Evolutionary conservation across 225 moss, liverwort and hornwort species (phyloP), one percentile per base, ranked within the genome.

Genomic region (Takakia lepidozioides): DNA sequence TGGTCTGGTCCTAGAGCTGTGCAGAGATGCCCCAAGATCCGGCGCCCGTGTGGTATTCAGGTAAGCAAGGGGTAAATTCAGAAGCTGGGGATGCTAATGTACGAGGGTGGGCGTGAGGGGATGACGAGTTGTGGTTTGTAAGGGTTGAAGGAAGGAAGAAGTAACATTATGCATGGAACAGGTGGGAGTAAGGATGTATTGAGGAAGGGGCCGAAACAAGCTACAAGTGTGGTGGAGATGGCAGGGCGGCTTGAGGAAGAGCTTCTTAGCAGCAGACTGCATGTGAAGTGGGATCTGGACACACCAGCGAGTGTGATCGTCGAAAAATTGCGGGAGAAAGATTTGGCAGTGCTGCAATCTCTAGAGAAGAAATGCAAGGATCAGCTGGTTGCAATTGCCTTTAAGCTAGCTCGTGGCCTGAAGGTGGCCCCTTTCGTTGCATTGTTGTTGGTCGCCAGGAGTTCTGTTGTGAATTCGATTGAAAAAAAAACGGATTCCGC

Each of bases 341-440:
- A 87, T 67, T 73, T 91, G 63, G 69, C 64, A 58, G 70, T 66
- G 32, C 73, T 91, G 49, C 81, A 73, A 65, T 68, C 75, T 43
- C 73, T 84, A 60, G 91, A 91, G 64, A 65, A 56, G 38, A 87
- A 82, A 75, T 91, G 84, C 81, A 91, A 84, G 58, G 87, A 91
- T 47, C 72, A 84, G 45, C 63, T 86, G 55, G 62, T 91, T 37
- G 56, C 84, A 1, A 63, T 91, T 51, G 91, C 91, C 35, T 91
- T 87, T 70, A 91, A 87, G 68, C 71, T 91, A 19, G 86, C 78
- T 9, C 73, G 76, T 62, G 58, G 64, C 15, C 62, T 91, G 67
- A 81, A 91, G 59, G 58, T 91, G 50, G 81, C 78, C 22, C 84
- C 84, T 30, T 75, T 91, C 71, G 81, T 91, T 54, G 86, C 86